These are phyloP conservation scores for Barnettozyma populi DNA, from an alignment of 805 yeast species.

Conservation along the genomic window DNA sequence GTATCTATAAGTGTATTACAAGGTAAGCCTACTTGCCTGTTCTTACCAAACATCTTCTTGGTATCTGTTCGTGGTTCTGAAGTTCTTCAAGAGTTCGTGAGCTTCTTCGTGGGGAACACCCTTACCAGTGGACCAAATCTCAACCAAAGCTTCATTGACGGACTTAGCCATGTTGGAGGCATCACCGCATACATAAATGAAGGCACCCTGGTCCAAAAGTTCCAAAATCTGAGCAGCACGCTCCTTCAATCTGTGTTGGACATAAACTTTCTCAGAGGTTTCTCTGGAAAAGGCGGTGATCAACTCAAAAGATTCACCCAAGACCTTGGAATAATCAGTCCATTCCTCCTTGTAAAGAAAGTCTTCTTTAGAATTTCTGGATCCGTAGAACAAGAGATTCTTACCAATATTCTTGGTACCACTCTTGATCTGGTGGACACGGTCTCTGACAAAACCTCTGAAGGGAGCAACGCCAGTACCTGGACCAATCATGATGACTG, in stretches of 20 bases:
- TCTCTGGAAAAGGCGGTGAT: slow-evolving; percentile 87
- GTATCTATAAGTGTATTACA: neutral
- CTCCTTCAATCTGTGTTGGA: slow-evolving; percentile 70
- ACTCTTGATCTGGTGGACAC: slow-evolving; percentile 48
- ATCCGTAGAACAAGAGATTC: slow-evolving; percentile 78
- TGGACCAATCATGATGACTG: slow-evolving; percentile 92
- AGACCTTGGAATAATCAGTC: slow-evolving; percentile 59
- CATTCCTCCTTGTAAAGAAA: slow-evolving; percentile 87
- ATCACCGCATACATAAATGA: slow-evolving; percentile 94
- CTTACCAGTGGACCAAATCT: slow-evolving; percentile 59
- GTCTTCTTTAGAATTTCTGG: slow-evolving; percentile 75
- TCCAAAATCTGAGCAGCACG: slow-evolving; percentile 36
- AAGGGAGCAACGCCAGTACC: slow-evolving; percentile 99
- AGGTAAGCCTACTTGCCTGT: neutral
- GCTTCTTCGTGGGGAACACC: slow-evolving; percentile 64
- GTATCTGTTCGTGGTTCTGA: slow-evolving; percentile 79
- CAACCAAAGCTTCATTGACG: slow-evolving; percentile 65
- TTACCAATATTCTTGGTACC: slow-evolving; percentile 59
- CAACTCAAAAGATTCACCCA: slow-evolving; percentile 58
- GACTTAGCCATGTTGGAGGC: slow-evolving; percentile 95
- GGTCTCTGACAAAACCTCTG: slow-evolving; percentile 90
- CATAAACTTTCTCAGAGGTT: slow-evolving; percentile 59
- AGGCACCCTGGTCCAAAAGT: slow-evolving; percentile 68
- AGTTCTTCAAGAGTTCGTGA: slow-evolving; percentile 66
- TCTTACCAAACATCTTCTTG: slow-evolving; percentile 96